Percentiles rank a stretch among this genome's conserved stretches.
phyloP scores from a whole-genome alignment of 805 yeast genomes.

The Lipomyces japonicus region DNA sequence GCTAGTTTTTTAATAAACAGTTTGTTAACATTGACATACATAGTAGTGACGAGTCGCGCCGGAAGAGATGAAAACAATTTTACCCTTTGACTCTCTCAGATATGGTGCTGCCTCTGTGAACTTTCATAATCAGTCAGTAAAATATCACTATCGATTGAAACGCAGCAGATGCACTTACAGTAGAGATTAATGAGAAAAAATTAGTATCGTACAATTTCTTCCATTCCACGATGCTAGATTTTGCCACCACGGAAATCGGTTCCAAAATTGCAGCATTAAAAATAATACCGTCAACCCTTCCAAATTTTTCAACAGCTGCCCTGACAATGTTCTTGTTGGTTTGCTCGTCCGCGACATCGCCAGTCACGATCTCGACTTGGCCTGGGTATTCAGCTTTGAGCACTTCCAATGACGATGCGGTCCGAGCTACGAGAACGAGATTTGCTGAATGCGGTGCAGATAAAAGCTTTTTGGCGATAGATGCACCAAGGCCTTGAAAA shows the following conservation, averaged over 20 bases:
- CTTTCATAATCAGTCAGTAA: background rate
- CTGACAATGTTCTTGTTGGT: slow-evolving; percentile 41
- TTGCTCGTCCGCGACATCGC: slow-evolving; percentile 49
- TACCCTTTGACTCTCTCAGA: slow-evolving; percentile 55
- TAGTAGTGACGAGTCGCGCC: slow-evolving; percentile 71
- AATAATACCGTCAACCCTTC: slow-evolving; percentile 49
- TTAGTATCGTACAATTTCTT: slow-evolving; percentile 66
- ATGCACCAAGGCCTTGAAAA: slow-evolving; percentile 53
- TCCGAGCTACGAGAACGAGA: slow-evolving; percentile 42
- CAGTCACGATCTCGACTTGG: slow-evolving; percentile 40
- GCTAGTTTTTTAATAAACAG: too few species aligned
- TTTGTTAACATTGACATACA: too few species aligned
- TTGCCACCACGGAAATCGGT: slow-evolving; percentile 57
- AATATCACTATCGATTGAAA: background rate
- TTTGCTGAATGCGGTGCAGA: slow-evolving; percentile 36
- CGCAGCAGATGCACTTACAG: background rate
- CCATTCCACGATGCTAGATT: slow-evolving; percentile 59
- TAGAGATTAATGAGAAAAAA: slow-evolving; percentile 61
- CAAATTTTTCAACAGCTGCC: slow-evolving; percentile 44
- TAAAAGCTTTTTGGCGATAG: slow-evolving; percentile 57
- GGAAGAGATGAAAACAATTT: slow-evolving; percentile 75
- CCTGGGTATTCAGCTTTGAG: slow-evolving; percentile 25
- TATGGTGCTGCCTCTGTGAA: slow-evolving; percentile 51
- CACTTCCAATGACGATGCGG: slow-evolving; percentile 13
- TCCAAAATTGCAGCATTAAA: slow-evolving; percentile 75